Percentiles rank a stretch among this genome's conserved stretches.
phyloP scores from a whole-genome alignment of 352 stramenopile genomes.

The Pythium pyrilobum region DNA sequence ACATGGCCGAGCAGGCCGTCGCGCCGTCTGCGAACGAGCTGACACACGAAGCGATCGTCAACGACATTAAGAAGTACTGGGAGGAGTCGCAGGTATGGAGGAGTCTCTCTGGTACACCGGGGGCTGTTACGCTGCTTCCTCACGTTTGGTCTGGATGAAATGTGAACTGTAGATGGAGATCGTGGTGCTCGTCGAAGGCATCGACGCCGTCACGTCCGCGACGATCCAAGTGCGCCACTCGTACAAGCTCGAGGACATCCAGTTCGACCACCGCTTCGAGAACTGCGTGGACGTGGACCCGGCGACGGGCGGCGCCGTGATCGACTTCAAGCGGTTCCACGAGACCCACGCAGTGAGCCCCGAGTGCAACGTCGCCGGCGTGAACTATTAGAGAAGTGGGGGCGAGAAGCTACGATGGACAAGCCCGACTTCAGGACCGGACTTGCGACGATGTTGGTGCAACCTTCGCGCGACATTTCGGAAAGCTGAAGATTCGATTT shows the following conservation, averaged over 20 bases:
- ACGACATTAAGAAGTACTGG: constrained; percentile 75
- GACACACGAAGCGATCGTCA: constrained; percentile 28
- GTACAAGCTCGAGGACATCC: constrained; percentile 91
- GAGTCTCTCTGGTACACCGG: too few relatives aligned
- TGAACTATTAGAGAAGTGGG: constrained; percentile 12
- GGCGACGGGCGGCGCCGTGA: constrained; percentile 69
- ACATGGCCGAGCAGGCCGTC: constrained; percentile 15
- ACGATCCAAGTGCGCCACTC: constrained; percentile 95
- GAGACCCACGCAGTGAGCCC: constrained; percentile 51
- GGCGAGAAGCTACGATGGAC: not conserved
- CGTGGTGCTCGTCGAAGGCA: constrained; percentile 95
- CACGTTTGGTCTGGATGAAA: too few relatives aligned
- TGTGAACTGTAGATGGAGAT: constrained; percentile 82
- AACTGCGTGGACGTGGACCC: constrained; percentile 87
- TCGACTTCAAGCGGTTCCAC: constrained; percentile 90
- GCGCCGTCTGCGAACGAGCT: constrained; percentile 9
- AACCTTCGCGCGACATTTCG: constrained; percentile 5
- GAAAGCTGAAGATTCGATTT: too few relatives aligned
- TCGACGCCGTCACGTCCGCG: constrained; percentile 92
- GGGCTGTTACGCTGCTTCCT: too few relatives aligned
- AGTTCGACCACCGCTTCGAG: constrained; percentile 91
- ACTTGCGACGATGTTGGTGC: not conserved
- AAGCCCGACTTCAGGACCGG: too few relatives aligned
- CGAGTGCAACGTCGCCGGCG: constrained; percentile 49
- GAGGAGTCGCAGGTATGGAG: constrained; percentile 69